These are phyloP conservation scores for Blastobotrys serpentis DNA, from an alignment of 1,139 yeast genomes.

Conservation along the genomic window DNA sequence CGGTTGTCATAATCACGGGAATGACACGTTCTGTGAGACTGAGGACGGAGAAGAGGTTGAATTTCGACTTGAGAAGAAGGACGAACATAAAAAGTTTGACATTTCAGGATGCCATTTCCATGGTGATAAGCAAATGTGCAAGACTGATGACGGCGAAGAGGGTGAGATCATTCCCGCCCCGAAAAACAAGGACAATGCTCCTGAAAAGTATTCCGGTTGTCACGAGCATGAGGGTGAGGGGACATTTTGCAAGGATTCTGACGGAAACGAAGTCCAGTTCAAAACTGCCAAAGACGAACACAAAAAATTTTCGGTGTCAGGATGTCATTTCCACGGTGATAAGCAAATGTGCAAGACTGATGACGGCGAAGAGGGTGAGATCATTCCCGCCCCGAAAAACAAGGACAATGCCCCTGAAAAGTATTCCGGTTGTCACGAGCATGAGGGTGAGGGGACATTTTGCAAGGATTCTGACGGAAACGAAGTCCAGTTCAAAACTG, in stretches of 20 bases:
- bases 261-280: slow-evolving; percentile 35
- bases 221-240: slow-evolving; percentile 38
- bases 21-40: slow-evolving; percentile 34
- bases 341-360: slow-evolving; percentile 36
- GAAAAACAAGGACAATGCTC: slow-evolving; percentile 28
- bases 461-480: slow-evolving; percentile 30
- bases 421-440: slow-evolving; percentile 39
- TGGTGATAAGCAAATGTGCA: slow-evolving; percentile 34
- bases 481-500: slow-evolving; percentile 35
- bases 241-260: slow-evolving; percentile 32
- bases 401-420: slow-evolving; percentile 30
- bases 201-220: slow-evolving; percentile 37
- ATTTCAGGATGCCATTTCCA: slow-evolving; percentile 40
- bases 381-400: slow-evolving; percentile 37
- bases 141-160: slow-evolving; percentile 37
- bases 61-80: no score
- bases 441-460: slow-evolving; percentile 33
- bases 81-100: not conserved
- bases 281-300: slow-evolving; percentile 20
- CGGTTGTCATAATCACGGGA: slow-evolving; percentile 39
- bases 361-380: slow-evolving; percentile 38
- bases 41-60: slow-evolving; percentile 32
- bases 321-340: slow-evolving; percentile 39
- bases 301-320: slow-evolving; percentile 25
- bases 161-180: slow-evolving; percentile 40